phyloP scores from a whole-genome alignment of 495 filamentous ascomycete genomes.

The Neurospora sp. region DNA sequence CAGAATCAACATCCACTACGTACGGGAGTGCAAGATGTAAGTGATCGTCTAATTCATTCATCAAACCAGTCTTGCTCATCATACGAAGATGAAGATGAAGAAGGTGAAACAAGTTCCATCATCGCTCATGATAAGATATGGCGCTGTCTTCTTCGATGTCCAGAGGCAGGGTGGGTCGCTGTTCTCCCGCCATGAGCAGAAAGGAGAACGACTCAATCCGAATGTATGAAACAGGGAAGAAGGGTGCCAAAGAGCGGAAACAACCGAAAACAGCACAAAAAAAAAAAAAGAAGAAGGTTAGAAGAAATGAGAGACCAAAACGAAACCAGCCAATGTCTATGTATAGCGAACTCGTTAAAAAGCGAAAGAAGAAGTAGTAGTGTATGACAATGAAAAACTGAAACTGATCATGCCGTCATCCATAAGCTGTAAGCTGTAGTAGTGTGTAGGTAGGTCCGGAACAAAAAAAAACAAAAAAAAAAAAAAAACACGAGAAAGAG shows the following conservation, averaged over 20 bases:
- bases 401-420: not conserved
- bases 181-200: not conserved
- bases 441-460: not conserved
- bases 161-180: not conserved
- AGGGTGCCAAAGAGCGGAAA: not conserved
- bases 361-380: not conserved
- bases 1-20: not conserved
- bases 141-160: not conserved
- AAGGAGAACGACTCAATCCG: not conserved
- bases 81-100: not conserved
- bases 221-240: not conserved
- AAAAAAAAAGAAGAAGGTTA: not conserved
- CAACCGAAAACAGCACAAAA: not conserved
- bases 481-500: not conserved
- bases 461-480: not conserved
- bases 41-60: not conserved
- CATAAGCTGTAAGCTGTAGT: not conserved
- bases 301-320: not conserved
- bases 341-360: not conserved
- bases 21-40: not conserved
- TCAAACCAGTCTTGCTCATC: not conserved
- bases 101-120: not conserved
- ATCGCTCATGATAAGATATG: not conserved
- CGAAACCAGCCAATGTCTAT: not conserved
- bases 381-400: not conserved